Percentiles rank a stretch among this genome's conserved stretches.
Evolutionary conservation across 2,329 filamentous ascomycete species (phyloP).

Genomic region (Gnomoniopsis smithogilvyi): DNA sequence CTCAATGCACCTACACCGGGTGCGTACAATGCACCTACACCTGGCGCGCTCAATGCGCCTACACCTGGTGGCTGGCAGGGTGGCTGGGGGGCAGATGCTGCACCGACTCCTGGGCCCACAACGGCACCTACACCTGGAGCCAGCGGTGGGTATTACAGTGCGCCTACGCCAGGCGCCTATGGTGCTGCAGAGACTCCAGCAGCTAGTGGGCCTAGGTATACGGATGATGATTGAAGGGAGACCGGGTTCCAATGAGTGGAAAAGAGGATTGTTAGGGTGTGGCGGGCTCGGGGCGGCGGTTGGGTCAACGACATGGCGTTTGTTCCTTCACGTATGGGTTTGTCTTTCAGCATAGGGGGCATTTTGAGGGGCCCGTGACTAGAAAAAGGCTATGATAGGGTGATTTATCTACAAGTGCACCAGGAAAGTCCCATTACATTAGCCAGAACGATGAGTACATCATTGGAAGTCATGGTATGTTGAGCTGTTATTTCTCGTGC

Average conservation of each 20-base stretch:
- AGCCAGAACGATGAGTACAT: too few species aligned
- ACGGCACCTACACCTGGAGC: constrained; percentile 69
- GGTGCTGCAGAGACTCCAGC: constrained; percentile 58
- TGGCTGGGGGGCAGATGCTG: constrained; percentile 59
- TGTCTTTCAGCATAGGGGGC: too few species aligned
- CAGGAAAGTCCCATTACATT: too few species aligned
- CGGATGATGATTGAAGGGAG: constrained; percentile 43
- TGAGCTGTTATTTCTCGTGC: too few species aligned
- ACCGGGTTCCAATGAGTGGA: too few species aligned
- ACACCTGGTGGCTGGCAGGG: constrained; percentile 65
- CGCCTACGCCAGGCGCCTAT: constrained; percentile 64
- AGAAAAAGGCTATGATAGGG: too few species aligned
- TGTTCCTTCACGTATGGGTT: too few species aligned
- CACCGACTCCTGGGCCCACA: constrained; percentile 59
- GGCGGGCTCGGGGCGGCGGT: neutral
- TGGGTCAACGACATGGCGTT: too few species aligned
- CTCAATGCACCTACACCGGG: constrained; percentile 71
- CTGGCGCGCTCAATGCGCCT: constrained; percentile 59
- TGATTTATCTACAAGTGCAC: too few species aligned
- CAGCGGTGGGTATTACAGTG: constrained; percentile 57
- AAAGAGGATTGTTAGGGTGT: neutral
- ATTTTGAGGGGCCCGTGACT: too few species aligned
- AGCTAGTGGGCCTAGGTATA: constrained; percentile 53
- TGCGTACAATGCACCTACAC: constrained; percentile 62
- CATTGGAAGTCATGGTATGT: too few species aligned